Percentiles rank a stretch among this genome's conserved stretches.
Evolutionary conservation across 805 yeast species (phyloP).

Genomic region (Ogataea polymorpha): DNA sequence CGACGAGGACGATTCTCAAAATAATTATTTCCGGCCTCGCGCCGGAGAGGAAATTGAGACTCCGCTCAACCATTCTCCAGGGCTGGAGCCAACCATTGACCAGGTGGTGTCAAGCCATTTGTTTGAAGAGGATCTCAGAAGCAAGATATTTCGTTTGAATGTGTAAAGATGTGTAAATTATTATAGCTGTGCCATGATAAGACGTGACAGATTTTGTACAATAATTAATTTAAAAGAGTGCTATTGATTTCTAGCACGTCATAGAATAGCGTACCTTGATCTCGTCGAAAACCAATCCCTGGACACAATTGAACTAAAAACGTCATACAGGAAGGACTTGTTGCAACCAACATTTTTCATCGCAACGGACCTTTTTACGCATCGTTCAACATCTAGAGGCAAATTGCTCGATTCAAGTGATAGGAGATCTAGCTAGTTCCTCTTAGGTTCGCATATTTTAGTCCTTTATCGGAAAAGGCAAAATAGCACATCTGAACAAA

Average conservation of each 20-base stretch:
- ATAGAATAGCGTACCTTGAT: not conserved
- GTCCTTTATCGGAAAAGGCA: not conserved
- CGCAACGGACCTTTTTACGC: not conserved
- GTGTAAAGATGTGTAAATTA: constrained; percentile 1
- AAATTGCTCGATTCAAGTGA: constrained; percentile 4
- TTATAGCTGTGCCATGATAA: not conserved
- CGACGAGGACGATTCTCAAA: constrained; percentile 48
- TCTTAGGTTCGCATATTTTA: not conserved
- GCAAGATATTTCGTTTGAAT: constrained; percentile 8
- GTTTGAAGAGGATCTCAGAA: constrained; percentile 9
- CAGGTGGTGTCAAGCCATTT: constrained; percentile 5
- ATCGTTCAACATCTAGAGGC: constrained; percentile 2
- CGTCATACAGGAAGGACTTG: too few species aligned
- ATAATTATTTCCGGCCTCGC: constrained; percentile 49
- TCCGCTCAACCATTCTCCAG: constrained; percentile 13
- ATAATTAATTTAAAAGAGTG: constrained; percentile 1
- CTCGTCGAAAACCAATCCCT: too few species aligned
- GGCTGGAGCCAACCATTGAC: constrained; percentile 7
- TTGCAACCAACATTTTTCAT: not conserved
- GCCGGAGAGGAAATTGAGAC: constrained; percentile 38
- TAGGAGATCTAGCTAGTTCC: constrained; percentile 3
- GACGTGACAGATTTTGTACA: constrained; percentile 1
- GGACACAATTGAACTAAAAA: too few species aligned
- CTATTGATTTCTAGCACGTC: constrained; percentile 1
- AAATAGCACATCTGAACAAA: too few species aligned